Evolutionary conservation across 148 eudicot genomes (phyloP), one percentile per base, ranked within the genome.

Genomic region (Persicaria maculosa): DNA sequence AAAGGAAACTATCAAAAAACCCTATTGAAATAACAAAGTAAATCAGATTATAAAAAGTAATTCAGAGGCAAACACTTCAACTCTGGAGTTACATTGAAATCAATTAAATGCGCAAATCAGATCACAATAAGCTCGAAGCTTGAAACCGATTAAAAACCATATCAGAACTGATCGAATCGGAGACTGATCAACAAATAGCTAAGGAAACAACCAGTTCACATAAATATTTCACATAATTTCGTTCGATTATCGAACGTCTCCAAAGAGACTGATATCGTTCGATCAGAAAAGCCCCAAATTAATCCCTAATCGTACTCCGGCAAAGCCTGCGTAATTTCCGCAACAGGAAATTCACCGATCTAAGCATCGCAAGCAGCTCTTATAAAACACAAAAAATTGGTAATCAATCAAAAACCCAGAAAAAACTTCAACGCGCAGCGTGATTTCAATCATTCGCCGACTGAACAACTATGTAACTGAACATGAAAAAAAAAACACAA

Each of bases 281-380:
- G 46, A 46, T 2, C 43, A 65, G 7, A 15, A 65, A 65, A 65
- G 47, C 45, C 70, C 70, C 46, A 65, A 65, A 65, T 5, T 1
- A 65, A 43, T 15, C 45, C 70, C 70, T 65, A 65, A 65, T 65
- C 70, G 46, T 31, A 31, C 31, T 62, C 68, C 68, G 11, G 2
- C 4, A 14, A 65, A 65, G 70, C 46, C 47, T 14, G 19, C 8
- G 47, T 65, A 65, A 4, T 65, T 62, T 14, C 14, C 47, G 47
- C 46, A 65, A 4, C 9, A 11, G 19, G 47, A 17, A 65, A 8
- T 31, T 65, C 47, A 43, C 17, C 9, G 47, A 65, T 36, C 47
- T 15, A 36, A 12, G 25, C 6, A 14, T 65, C 14, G 17, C 46
- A 65, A 4, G 36, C 43, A 40, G 1, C 5, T 19, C 55, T 52